Conservation (phyloP, 306 rosid genomes). For the Acacia acuminata region DNA sequence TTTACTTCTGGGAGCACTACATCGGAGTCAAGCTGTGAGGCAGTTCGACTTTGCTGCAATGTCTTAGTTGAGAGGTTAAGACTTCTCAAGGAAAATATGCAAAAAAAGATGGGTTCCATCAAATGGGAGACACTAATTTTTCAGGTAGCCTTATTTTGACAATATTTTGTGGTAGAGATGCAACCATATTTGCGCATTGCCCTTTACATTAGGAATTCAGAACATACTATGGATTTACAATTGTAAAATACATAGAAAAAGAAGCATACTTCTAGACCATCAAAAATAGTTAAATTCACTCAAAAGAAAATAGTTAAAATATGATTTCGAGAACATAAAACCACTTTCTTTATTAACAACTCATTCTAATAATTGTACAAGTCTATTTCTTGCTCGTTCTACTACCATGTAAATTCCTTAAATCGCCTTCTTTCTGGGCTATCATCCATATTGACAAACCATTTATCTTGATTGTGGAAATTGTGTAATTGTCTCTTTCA, state of each 20-base stretch:
- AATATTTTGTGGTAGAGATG: not conserved
- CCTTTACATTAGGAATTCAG: not conserved
- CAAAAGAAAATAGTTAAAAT: not conserved
- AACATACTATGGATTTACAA: not conserved
- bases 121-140: constrained; percentile 74
- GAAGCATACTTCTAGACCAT: not conserved
- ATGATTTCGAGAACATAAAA: not conserved
- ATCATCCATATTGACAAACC: constrained; percentile 5
- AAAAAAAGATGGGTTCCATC: constrained; percentile 56
- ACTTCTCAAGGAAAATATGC: constrained; percentile 62
- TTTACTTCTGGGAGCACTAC: constrained; percentile 90
- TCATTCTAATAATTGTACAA: not conserved
- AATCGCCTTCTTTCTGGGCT: not conserved
- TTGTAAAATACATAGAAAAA: not conserved
- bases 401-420: constrained; percentile 3
- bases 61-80: constrained; percentile 75
- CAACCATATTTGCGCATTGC: not conserved
- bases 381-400: not conserved
- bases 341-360: not conserved
- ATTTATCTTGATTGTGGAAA: constrained; percentile 2
- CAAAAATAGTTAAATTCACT: not conserved
- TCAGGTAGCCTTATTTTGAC: constrained; percentile 53
- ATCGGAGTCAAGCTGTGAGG: constrained; percentile 92
- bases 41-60: constrained; percentile 76
- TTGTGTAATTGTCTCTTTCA: not conserved